These are phyloP conservation scores for Penicillium occitanis DNA, from an alignment of 2,329 filamentous ascomycete genomes.

Conservation along the genomic window DNA sequence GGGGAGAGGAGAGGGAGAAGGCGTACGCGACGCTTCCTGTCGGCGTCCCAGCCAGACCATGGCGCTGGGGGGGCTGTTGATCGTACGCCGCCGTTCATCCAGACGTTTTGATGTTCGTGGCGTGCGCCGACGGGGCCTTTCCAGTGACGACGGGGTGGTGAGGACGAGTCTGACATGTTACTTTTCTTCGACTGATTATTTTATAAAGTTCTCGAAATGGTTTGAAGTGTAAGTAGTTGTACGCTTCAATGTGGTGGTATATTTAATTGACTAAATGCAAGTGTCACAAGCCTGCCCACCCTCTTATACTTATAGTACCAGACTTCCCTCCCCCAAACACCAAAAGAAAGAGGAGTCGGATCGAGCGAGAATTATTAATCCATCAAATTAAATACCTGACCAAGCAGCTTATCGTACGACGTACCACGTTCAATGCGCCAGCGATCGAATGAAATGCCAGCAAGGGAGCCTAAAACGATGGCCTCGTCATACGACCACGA, in stretches of 20 bases:
- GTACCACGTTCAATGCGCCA: neutral
- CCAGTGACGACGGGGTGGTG: slow-evolving; percentile 34
- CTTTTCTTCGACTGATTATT: neutral
- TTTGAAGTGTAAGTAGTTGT: neutral
- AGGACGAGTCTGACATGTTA: slow-evolving; percentile 15
- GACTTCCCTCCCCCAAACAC: neutral
- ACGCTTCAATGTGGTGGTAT: neutral
- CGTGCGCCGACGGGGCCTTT: slow-evolving; percentile 36
- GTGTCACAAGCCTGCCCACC: neutral
- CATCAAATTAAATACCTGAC: neutral
- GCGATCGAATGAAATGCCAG: neutral
- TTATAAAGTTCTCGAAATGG: neutral
- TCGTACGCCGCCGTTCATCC: slow-evolving; percentile 35
- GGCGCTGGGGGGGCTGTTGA: slow-evolving; percentile 28
- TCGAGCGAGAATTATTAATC: slow-evolving; percentile 6
- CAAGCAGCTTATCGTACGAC: neutral
- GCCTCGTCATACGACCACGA: slow-evolving; percentile 7
- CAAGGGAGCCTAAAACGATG: neutral
- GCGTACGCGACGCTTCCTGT: slow-evolving; percentile 31
- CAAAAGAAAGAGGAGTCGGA: neutral
- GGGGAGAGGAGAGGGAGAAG: neutral
- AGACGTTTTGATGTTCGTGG: slow-evolving; percentile 39
- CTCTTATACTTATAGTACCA: neutral
- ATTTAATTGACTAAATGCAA: neutral
- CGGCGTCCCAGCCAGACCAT: slow-evolving; percentile 25